Evolutionary conservation across 2,329 filamentous ascomycete genomes (phyloP).

Genomic region (Microascus cirrosus): DNA sequence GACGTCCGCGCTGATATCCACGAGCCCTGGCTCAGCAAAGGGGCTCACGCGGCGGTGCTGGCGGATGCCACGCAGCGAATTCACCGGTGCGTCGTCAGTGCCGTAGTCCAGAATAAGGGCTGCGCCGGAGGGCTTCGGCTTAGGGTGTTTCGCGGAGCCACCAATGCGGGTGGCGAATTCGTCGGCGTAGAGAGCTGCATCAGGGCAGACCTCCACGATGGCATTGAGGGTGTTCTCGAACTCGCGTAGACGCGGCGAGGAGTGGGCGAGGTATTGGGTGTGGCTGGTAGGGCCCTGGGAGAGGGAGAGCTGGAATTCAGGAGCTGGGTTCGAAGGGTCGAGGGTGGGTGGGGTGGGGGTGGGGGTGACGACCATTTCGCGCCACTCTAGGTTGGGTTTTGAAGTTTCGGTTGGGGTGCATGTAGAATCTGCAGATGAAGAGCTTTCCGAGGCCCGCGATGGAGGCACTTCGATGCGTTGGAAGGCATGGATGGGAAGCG

Average conservation of each 20-base stretch:
- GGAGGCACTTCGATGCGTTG: slow-evolving; percentile 50
- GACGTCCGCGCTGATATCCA: slow-evolving; percentile 86
- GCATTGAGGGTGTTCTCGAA: slow-evolving; percentile 58
- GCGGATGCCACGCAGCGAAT: slow-evolving; percentile 83
- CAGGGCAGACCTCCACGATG: slow-evolving; percentile 82
- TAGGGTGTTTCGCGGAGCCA: slow-evolving; percentile 44
- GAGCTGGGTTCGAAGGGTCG: slow-evolving; percentile 39
- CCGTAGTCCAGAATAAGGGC: slow-evolving; percentile 97
- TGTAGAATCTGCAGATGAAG: slow-evolving; percentile 20
- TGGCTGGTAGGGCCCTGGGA: slow-evolving; percentile 69
- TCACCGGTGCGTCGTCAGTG: slow-evolving; percentile 68
- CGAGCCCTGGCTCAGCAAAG: slow-evolving; percentile 66
- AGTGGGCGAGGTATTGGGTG: slow-evolving; percentile 73
- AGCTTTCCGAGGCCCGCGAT: slow-evolving; percentile 21
- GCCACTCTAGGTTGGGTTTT: slow-evolving; percentile 50
- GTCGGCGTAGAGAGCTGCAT: slow-evolving; percentile 66
- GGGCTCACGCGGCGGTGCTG: slow-evolving; percentile 67
- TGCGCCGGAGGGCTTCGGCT: slow-evolving; percentile 60
- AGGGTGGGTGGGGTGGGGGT: slow-evolving; percentile 46
- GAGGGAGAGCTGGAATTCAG: slow-evolving; percentile 81
- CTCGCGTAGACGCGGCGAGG: slow-evolving; percentile 65
- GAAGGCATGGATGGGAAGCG: slow-evolving; percentile 91
- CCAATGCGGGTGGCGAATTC: slow-evolving; percentile 83
- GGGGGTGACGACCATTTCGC: slow-evolving; percentile 68
- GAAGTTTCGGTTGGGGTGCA: neutral